Evolutionary conservation across 805 yeast species (phyloP), one percentile per base, ranked within the genome.

Genomic region (Maudiozyma turicensis): DNA sequence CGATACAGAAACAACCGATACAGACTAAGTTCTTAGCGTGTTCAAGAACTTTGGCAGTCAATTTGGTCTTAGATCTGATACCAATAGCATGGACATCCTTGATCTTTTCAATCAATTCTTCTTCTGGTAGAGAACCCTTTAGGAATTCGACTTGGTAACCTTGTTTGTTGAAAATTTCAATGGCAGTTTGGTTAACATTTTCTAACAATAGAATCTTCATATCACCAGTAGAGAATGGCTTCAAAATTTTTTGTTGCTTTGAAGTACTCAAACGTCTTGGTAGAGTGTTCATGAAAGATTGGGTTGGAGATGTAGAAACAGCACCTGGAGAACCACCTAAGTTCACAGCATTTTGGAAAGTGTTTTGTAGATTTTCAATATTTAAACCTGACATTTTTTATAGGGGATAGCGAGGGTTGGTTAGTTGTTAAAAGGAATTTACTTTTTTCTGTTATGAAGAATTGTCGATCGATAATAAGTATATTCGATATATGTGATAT

Each of bases 1-100:
- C 99, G 59, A 93, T 93, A 77, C 99, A 93, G 85, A 93, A 93
- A 74, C 99, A 93, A 50, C 99, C 99, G 69, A 93, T 75, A 33
- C 80, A 90, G 30, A 86, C 86, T 69, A 93, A 76, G 73, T 91
- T 87, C 67, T 82, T 84, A 50, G 99, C 99, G 60, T 86, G 86
- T 55, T 79, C 74, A 60, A 93, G 75, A 31, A 93, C 81, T 47
- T 80, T 81, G 57, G 79, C 84, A 40, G 89, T 86, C 64, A 93
- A 75, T 69, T 82, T 86, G 46, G 99, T 93, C 76, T 93, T 93
- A 52, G 98, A 93, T 75, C 99, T 86, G 65, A 93, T 90, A 71
- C 99, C 99, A 64, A 93, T 82, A 52, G 96, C 99, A 66, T 93
- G 98, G 47, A 88, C 96, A 59, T 85, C 88, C 63, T 78, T 77